phyloP scores from a whole-genome alignment of 1,284 basidiomycete species.

The Pholiota adiposa region DNA sequence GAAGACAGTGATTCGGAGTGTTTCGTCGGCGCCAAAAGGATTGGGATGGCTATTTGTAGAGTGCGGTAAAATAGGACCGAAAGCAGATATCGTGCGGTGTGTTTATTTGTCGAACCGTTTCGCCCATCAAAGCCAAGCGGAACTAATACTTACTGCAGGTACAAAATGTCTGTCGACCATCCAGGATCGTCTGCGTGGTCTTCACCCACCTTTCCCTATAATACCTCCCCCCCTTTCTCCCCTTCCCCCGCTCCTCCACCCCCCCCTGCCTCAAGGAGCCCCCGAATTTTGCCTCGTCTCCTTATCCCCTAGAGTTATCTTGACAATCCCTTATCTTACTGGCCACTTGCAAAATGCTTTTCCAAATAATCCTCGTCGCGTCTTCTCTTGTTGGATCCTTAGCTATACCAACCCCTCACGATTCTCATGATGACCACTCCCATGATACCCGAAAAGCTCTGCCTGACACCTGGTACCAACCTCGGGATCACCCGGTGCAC shows the following conservation, averaged over 20 bases:
- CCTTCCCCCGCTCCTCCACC: neutral
- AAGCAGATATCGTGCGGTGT: neutral
- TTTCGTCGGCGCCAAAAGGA: neutral
- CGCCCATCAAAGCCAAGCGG: slow-evolving; percentile 8
- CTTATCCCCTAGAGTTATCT: neutral
- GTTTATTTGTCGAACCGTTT: neutral
- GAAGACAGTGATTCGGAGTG: neutral
- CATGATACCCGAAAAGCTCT: slow-evolving; percentile 36
- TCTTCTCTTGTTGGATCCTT: slow-evolving; percentile 41
- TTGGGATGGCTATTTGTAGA: neutral
- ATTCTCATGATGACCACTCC: slow-evolving; percentile 31
- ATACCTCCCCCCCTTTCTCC: slow-evolving; percentile 4
- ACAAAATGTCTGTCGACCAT: slow-evolving; percentile 16
- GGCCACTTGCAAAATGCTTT: slow-evolving; percentile 25
- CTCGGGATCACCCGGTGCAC: slow-evolving; percentile 58
- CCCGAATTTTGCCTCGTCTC: neutral
- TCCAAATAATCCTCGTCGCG: slow-evolving; percentile 30
- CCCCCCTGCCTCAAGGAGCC: neutral
- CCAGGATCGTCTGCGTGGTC: slow-evolving; percentile 20
- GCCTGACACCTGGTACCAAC: slow-evolving; percentile 60
- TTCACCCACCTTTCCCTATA: no score
- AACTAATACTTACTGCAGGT: slow-evolving; percentile 7
- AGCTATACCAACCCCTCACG: slow-evolving; percentile 29
- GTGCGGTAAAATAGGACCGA: neutral
- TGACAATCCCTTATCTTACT: slow-evolving; percentile 14